A percentile compares a stretch with the other conserved stretches of the same genome.
Conservation (phyloP, 352 stramenopile species). For the Saprolegnia diclina region DNA sequence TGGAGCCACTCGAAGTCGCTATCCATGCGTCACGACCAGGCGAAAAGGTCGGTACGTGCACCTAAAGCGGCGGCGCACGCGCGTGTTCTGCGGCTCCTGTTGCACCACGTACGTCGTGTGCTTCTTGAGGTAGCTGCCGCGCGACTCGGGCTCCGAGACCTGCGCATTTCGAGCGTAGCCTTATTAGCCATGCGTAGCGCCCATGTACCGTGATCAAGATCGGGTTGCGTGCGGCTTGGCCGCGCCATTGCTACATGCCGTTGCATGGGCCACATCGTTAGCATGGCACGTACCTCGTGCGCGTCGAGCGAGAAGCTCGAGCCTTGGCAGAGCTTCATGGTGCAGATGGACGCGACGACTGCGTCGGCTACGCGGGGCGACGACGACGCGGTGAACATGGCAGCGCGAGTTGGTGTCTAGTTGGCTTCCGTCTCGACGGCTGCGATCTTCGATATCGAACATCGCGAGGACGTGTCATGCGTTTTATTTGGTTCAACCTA, state of each 20-base stretch:
- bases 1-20: slow-evolving; percentile 75
- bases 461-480: neutral
- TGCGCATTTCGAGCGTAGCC: slow-evolving; percentile 17
- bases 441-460: neutral
- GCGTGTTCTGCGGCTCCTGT: slow-evolving; percentile 30
- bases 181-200: slow-evolving; percentile 18
- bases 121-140: slow-evolving; percentile 61
- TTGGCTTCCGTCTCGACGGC: neutral
- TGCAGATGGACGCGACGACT: slow-evolving; percentile 30
- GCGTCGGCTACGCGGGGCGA: slow-evolving; percentile 6
- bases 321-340: slow-evolving; percentile 34
- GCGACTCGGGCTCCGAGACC: slow-evolving; percentile 49
- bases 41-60: slow-evolving; percentile 2
- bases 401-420: neutral
- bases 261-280: neutral
- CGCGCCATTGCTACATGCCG: slow-evolving; percentile 4
- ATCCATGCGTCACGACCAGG: neutral
- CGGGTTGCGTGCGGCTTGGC: slow-evolving; percentile 3
- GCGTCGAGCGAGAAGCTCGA: slow-evolving; percentile 23
- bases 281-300: slow-evolving; percentile 23
- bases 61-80: slow-evolving; percentile 55
- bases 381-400: slow-evolving; percentile 14
- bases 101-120: slow-evolving; percentile 64
- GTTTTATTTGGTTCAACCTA: neutral
- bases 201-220: slow-evolving; percentile 29